These are phyloP conservation scores for Lyophyllum atratum DNA, from an alignment of 768 basidiomycete species.

Conservation along the genomic window DNA sequence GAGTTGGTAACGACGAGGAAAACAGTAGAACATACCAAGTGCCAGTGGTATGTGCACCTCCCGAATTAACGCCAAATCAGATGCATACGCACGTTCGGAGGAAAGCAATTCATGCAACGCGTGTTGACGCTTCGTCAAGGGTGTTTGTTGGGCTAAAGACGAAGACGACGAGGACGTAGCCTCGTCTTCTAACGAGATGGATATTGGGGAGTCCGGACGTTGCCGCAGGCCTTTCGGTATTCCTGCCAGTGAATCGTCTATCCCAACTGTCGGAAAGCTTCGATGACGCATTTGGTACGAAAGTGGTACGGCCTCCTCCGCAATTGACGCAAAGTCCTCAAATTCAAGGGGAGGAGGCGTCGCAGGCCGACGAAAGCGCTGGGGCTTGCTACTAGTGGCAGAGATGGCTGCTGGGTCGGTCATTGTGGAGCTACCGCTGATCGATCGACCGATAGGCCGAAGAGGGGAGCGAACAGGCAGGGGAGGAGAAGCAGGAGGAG, in stretches of 20 bases:
- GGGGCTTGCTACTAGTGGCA: constrained; percentile 4
- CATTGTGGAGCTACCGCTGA: constrained; percentile 17
- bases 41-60: constrained; percentile 81
- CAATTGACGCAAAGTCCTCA: constrained; percentile 28
- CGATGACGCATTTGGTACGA: constrained; percentile 28
- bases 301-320: constrained; percentile 18
- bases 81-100: constrained; percentile 80
- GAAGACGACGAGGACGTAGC: constrained; percentile 26
- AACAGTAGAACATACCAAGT: constrained; percentile 49
- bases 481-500: constrained; percentile 27
- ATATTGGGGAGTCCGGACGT: constrained; percentile 29
- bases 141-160: constrained; percentile 22
- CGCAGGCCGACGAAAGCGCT: constrained; percentile 18
- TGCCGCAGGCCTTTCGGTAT: constrained; percentile 23
- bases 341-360: constrained; percentile 23
- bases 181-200: constrained; percentile 25
- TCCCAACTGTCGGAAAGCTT: constrained; percentile 25
- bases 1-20: neutral
- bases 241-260: constrained; percentile 19
- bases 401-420: constrained; percentile 1
- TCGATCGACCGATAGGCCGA: constrained; percentile 32
- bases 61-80: constrained; percentile 78
- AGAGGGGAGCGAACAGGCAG: constrained; percentile 40
- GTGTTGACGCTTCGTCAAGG: constrained; percentile 71
- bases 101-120: constrained; percentile 77